phyloP scores from a whole-genome alignment of 2,329 filamentous ascomycete genomes.

The Monilinia aucupariae region DNA sequence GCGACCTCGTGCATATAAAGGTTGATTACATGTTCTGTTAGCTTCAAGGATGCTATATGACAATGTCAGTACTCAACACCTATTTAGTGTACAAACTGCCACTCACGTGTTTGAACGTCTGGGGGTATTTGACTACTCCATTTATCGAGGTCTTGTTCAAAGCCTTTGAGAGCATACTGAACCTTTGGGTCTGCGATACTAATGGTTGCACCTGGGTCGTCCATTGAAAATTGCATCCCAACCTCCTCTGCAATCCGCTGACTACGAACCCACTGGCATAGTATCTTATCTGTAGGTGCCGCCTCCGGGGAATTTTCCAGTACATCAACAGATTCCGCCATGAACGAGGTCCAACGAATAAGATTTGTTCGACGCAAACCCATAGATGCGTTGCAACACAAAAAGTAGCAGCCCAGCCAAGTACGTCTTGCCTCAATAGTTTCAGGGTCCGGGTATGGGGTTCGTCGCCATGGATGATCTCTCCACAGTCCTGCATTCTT shows the following conservation, averaged over 20 bases:
- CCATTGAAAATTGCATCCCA: conserved; percentile 50
- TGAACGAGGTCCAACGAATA: conserved; percentile 41
- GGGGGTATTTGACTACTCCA: conserved; percentile 42
- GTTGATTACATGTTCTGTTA: conserved; percentile 49
- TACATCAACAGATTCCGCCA: conserved; percentile 41
- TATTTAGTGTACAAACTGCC: neutral
- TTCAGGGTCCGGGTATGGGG: conserved; percentile 34
- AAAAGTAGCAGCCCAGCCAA: conserved; percentile 36
- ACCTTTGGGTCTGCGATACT: conserved; percentile 51
- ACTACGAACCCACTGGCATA: conserved; percentile 41
- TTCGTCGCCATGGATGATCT: conserved; percentile 41
- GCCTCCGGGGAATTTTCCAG: conserved; percentile 41
- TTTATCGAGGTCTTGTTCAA: conserved; percentile 47
- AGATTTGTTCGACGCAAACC: conserved; percentile 42
- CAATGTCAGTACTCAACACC: conserved; percentile 17
- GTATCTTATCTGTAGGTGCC: conserved; percentile 37
- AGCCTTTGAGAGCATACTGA: conserved; percentile 48
- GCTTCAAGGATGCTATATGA: conserved; percentile 41
- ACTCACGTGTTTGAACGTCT: conserved; percentile 34
- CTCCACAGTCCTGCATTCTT: conserved; percentile 40
- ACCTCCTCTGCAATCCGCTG: conserved; percentile 51
- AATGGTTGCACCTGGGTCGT: conserved; percentile 38
- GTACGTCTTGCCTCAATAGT: conserved; percentile 35
- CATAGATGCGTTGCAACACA: conserved; percentile 40
- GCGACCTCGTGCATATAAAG: conserved; percentile 56